Evolutionary conservation across 495 filamentous ascomycete genomes (phyloP), one percentile per base, ranked within the genome.

Genomic region (Astrothelium macrocarpum): DNA sequence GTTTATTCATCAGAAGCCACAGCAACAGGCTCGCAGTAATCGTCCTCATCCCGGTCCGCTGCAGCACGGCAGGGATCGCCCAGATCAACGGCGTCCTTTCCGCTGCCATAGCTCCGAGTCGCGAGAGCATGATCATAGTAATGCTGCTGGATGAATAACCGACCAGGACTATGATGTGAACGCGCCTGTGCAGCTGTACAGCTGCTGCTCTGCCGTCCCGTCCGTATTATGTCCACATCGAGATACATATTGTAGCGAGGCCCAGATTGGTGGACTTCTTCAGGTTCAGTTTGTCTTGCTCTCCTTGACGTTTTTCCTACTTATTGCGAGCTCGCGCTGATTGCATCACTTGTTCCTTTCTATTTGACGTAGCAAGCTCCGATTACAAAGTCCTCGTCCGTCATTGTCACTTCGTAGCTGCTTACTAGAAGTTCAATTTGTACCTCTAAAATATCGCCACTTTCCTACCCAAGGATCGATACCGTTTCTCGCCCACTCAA

Each of bases 1-100:
- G 23, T 56, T 56, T 56, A 56, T 28, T 56, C 49, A 56, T 56
- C 49, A 26, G n/a, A 56, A 56, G 49, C 49, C 49, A 56, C 49
- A 26, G 11, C 49, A 29, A 56, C 12, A 20, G 9, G 12, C 49
- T 26, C 20, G 49, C 49, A 56, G 23, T 12, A 20, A 12, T 49
- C 5, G 12, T 23, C 11, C 45, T 5, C 34, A 39, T 5, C 43
- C 43, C n/a, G 20, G 12, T 29, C 49, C 49, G 49, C 29, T 26
- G 23, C 25, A 56, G 12, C 49, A 20, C 1, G 25, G 49, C 49
- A 56, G 49, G 49, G 49, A 20, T 11, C 49, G 20, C n/a, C 4
- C 23, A 5, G 49, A 20, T 20, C 25, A 56, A 56, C 49, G 23
- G 49, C 49, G 11, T 29, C 23, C 25, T 2, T 10, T n/a, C 49